Conservation (phyloP, 148 eudicot genomes). For the Amaranthus palmeri region DNA sequence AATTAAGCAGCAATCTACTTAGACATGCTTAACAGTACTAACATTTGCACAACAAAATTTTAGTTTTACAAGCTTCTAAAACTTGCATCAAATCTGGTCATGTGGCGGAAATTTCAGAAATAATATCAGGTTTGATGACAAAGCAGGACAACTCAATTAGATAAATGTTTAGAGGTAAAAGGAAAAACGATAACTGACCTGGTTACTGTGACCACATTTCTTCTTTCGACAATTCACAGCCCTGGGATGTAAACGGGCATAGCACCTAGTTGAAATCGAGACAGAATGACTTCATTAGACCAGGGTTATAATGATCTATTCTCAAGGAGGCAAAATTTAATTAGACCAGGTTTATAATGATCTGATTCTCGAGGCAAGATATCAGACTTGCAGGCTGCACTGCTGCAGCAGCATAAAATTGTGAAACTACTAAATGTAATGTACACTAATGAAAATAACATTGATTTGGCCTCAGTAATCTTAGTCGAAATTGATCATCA, state of each 20-base stretch:
- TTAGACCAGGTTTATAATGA: not conserved
- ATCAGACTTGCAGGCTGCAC: not conserved
- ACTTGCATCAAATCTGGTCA: too few species aligned
- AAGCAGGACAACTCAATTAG: not conserved
- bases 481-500: slow-evolving; percentile 23
- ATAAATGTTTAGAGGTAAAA: not conserved
- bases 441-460: not conserved
- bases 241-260: slow-evolving; percentile 26
- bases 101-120: too few species aligned
- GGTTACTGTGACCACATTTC: slow-evolving; percentile 32
- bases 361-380: too few species aligned
- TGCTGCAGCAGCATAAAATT: not conserved
- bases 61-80: too few species aligned
- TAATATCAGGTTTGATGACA: too few species aligned
- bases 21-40: too few species aligned
- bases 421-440: too few species aligned
- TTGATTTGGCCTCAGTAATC: slow-evolving; percentile 19
- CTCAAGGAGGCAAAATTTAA: not conserved
- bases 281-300: not conserved
- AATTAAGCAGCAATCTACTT: too few species aligned
- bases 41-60: too few species aligned
- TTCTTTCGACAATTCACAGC: slow-evolving; percentile 32
- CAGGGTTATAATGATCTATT: not conserved
- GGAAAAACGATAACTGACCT: not conserved
- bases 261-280: slow-evolving; percentile 16